Evolutionary conservation across 345 rosid genomes (phyloP).

Genomic region (Reutealis trisperma): DNA sequence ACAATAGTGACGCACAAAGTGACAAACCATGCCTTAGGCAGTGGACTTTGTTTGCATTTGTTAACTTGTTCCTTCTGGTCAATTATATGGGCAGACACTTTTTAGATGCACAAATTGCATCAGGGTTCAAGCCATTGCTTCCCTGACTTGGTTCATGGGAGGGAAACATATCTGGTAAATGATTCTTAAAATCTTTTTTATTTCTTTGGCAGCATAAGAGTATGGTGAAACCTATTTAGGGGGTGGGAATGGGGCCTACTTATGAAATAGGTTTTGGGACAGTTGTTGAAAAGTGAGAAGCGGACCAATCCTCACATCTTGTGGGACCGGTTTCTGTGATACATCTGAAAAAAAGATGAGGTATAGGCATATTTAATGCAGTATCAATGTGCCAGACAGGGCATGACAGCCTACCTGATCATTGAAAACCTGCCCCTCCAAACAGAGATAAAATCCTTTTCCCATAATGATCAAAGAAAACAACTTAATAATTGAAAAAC

Average conservation of each 20-base stretch:
- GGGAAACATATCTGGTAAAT: not conserved
- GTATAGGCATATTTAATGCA: too few species aligned
- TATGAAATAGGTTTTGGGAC: constrained; percentile 5
- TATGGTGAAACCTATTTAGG: not conserved
- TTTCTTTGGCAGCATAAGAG: not conserved
- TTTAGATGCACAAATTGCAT: not conserved
- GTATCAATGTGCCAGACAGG: not conserved
- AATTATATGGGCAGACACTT: not conserved
- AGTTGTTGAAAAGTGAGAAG: not conserved
- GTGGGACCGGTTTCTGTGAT: not conserved
- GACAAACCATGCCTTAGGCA: not conserved
- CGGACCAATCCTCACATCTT: not conserved
- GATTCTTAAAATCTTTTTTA: too few species aligned
- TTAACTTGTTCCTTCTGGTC: not conserved
- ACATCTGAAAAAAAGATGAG: not conserved
- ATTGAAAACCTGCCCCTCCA: not conserved
- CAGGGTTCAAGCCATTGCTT: not conserved
- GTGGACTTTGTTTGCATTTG: not conserved
- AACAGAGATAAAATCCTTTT: not conserved
- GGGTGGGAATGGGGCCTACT: not conserved
- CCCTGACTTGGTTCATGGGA: not conserved
- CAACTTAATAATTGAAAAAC: not conserved
- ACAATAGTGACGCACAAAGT: not conserved
- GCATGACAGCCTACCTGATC: not conserved
- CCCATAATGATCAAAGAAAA: not conserved